Evolutionary conservation across 805 yeast genomes (phyloP).

Genomic region (Cyberlindnera bimundalis): DNA sequence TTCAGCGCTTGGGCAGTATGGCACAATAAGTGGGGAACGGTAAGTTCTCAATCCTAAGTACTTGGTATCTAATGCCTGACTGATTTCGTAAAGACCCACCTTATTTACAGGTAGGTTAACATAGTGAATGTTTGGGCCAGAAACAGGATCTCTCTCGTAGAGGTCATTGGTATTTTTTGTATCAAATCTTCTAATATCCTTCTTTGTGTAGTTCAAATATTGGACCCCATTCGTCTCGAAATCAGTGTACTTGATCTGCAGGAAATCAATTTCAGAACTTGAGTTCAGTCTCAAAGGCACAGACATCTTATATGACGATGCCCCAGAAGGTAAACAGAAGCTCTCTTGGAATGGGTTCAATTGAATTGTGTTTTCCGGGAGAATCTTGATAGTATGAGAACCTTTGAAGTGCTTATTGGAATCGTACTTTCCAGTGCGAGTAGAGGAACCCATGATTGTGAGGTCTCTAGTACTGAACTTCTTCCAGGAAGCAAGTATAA

Average conservation of each 20-base stretch:
- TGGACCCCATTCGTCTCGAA: conserved; percentile 46
- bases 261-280: conserved; percentile 61
- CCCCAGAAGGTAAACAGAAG: conserved; percentile 52
- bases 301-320: conserved; percentile 31
- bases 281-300: conserved; percentile 82
- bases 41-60: conserved; percentile 57
- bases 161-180: conserved; percentile 19
- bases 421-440: conserved; percentile 30
- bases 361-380: conserved; percentile 88
- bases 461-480: conserved; percentile 42
- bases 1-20: conserved; percentile 74
- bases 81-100: conserved; percentile 77
- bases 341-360: conserved; percentile 71
- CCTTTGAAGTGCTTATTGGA: conserved; percentile 67
- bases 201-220: conserved; percentile 51
- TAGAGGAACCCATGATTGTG: conserved; percentile 48
- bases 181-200: conserved; percentile 45
- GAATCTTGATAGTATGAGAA: conserved; percentile 74
- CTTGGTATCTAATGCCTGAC: conserved; percentile 63
- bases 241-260: conserved; percentile 62
- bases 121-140: conserved; percentile 43
- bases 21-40: conserved; percentile 60
- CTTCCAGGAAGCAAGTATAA: conserved; percentile 42
- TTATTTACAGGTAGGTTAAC: conserved; percentile 59
- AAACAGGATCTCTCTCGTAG: conserved; percentile 26